Evolutionary conservation across 2,329 filamentous ascomycete species (phyloP), one percentile per base, ranked within the genome.

Genomic region (Ambrosiella beaveri): DNA sequence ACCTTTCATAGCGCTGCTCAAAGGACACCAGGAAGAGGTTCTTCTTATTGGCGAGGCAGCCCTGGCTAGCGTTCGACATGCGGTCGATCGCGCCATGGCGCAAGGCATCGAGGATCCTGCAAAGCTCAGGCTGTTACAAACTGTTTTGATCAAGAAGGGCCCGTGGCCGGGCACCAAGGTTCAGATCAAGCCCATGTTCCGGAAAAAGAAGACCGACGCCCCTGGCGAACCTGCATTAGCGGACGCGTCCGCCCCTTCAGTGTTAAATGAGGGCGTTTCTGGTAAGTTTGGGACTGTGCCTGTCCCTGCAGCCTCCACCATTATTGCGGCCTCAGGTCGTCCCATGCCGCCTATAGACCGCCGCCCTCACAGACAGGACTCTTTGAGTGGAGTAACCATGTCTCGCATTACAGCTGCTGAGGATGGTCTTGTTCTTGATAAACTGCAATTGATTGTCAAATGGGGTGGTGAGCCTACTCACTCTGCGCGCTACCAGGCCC

Each of bases 401-500:
- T 97, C 91, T 19, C 85, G 94, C 61, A 94, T 95, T 61, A 93
- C 91, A 6, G 91, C 93, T 0, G 88, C 84, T 13, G 93, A 97
- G 67, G 89, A 97, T 67, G 89, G 90, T 65, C 77, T 97, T 54
- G 85, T 95, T 1, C 77, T 98, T 1, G 94, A 98, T 68, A 98
- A 98, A 70, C 74, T 98, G 39, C 93, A 98, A 68, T 79, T 98
- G 44, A 94, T 98, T 64, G 93, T 98, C 70, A 98, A 98, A 68
- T 98, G 93, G 94, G 93, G 93, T 63, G 93, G 93, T 45, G 93
- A 98, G 68, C 93, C 94, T 11, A 98, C 93, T 0, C 94, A 98
- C 70, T 95, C 93, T 36, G 94, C 93, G 38, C 81, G 93, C 55
- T 97, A 98, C 67, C 93, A 98, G 70, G 84, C 93, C 0, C 89